phyloP scores from a whole-genome alignment of 192 early-diverging fungal species.

The Endogone sp. region DNA sequence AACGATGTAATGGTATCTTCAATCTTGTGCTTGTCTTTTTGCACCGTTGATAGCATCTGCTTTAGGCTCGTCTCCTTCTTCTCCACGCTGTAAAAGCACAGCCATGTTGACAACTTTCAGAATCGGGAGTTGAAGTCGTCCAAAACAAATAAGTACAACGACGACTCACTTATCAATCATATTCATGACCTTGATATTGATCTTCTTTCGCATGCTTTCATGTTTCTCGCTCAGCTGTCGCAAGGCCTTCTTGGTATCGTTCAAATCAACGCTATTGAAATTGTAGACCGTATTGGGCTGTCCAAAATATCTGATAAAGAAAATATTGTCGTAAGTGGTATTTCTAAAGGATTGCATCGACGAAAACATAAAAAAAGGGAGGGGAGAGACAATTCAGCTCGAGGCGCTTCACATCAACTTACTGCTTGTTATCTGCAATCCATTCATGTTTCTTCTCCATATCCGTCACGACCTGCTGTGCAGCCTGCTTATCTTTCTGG shows the following conservation, averaged over 20 bases:
- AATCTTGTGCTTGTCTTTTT: conserved; percentile 93
- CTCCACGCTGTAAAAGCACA: conserved; percentile 62
- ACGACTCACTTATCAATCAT: conserved; percentile 79
- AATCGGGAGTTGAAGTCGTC: not conserved
- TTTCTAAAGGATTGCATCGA: too few relatives aligned
- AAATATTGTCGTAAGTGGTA: conserved; percentile 2
- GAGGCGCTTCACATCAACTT: too few relatives aligned
- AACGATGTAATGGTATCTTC: conserved; percentile 87
- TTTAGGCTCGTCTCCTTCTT: conserved; percentile 84
- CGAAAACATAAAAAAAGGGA: too few relatives aligned
- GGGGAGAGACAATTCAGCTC: too few relatives aligned
- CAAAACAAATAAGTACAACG: conserved; percentile 3
- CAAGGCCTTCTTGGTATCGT: conserved; percentile 68
- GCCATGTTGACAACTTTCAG: not conserved
- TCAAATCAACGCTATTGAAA: conserved; percentile 71
- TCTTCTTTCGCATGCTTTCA: conserved; percentile 75
- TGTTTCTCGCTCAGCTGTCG: conserved; percentile 75
- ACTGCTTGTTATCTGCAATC: conserved; percentile 87
- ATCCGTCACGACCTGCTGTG: conserved; percentile 38
- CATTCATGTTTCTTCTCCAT: conserved; percentile 66
- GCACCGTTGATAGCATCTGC: conserved; percentile 84
- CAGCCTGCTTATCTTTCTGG: conserved; percentile 53
- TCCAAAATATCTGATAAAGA: conserved; percentile 69
- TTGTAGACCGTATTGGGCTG: conserved; percentile 79
- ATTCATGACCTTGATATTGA: conserved; percentile 94